Conservation (phyloP, 192 early-diverging fungal species). For the Backusella liffmaniae region DNA sequence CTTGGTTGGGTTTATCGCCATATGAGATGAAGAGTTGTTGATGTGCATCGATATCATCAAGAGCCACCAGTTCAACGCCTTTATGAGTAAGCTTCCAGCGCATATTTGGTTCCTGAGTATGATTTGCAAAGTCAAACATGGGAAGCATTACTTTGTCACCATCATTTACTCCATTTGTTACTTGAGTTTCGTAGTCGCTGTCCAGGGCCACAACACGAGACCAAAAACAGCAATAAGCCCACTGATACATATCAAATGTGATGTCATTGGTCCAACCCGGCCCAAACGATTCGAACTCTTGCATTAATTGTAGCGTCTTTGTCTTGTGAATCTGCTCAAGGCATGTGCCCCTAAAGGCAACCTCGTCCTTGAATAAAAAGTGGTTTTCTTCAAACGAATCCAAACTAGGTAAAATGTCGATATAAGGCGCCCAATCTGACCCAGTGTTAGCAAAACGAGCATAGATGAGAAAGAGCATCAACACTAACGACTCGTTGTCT, state of each 20-base stretch:
- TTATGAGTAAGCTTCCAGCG: conserved; percentile 53
- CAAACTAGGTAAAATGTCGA: conserved; percentile 54
- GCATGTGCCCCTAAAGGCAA: conserved; percentile 45
- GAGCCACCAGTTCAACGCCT: conserved; percentile 34
- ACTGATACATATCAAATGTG: conserved; percentile 52
- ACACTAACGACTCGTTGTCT: conserved; percentile 31
- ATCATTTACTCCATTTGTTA: not conserved
- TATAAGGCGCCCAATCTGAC: conserved; percentile 50
- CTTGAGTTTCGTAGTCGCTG: conserved; percentile 30
- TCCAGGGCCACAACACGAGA: conserved; percentile 60
- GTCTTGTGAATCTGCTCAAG: conserved; percentile 48
- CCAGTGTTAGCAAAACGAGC: conserved; percentile 16
- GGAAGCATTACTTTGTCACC: conserved; percentile 63
- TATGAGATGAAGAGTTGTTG: conserved; percentile 64
- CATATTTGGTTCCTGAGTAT: conserved; percentile 48
- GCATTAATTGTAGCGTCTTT: conserved; percentile 45
- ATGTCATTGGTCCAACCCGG: conserved; percentile 30
- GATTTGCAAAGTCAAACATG: conserved; percentile 74
- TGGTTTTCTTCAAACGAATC: conserved; percentile 34
- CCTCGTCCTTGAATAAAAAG: conserved; percentile 39
- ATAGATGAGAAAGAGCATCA: conserved; percentile 46
- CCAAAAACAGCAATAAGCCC: conserved; percentile 74
- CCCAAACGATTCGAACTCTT: conserved; percentile 38
- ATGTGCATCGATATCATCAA: conserved; percentile 1
- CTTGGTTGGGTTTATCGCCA: conserved; percentile 68